Evolutionary conservation across 192 early-diverging fungal species (phyloP).

Genomic region (Fimicolochytrium jonesii): DNA sequence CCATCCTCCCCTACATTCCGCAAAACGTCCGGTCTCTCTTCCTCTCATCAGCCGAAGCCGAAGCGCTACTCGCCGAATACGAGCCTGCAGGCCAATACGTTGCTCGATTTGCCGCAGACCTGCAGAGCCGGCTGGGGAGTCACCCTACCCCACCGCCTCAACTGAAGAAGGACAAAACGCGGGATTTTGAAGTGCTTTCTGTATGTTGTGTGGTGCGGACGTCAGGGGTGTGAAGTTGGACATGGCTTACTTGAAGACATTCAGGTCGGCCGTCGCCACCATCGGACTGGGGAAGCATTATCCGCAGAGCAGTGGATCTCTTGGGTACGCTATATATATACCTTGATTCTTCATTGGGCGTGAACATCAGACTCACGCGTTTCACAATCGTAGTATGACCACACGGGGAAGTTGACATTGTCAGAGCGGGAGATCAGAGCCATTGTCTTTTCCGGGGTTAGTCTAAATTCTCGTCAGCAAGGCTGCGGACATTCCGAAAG

Average conservation of each 20-base stretch:
- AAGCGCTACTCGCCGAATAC: slow-evolving; percentile 44
- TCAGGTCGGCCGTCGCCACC: slow-evolving; percentile 17
- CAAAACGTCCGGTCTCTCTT: slow-evolving; percentile 33
- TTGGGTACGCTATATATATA: neutral
- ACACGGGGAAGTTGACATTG: slow-evolving; percentile 27
- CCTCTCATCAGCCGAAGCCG: slow-evolving; percentile 41
- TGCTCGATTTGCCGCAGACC: slow-evolving; percentile 35
- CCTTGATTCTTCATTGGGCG: neutral
- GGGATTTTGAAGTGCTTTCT: slow-evolving; percentile 45
- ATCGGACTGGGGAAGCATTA: slow-evolving; percentile 30
- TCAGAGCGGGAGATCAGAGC: slow-evolving; percentile 26
- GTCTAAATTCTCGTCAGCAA: too few species aligned
- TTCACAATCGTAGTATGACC: slow-evolving; percentile 27
- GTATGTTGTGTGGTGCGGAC: too few species aligned
- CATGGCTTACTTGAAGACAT: too few species aligned
- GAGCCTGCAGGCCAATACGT: slow-evolving; percentile 41
- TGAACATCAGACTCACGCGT: neutral
- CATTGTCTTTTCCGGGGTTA: slow-evolving; percentile 39
- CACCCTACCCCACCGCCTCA: neutral
- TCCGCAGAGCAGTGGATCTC: slow-evolving; percentile 38
- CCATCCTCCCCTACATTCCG: slow-evolving; percentile 46
- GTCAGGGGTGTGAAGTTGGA: too few species aligned
- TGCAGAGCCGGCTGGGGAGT: slow-evolving; percentile 24
- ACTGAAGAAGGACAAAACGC: slow-evolving; percentile 26
- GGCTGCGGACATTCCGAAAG: too few species aligned